These are phyloP conservation scores for Fusarium sp. DNA, from an alignment of 2,329 filamentous ascomycete genomes.

Conservation along the genomic window DNA sequence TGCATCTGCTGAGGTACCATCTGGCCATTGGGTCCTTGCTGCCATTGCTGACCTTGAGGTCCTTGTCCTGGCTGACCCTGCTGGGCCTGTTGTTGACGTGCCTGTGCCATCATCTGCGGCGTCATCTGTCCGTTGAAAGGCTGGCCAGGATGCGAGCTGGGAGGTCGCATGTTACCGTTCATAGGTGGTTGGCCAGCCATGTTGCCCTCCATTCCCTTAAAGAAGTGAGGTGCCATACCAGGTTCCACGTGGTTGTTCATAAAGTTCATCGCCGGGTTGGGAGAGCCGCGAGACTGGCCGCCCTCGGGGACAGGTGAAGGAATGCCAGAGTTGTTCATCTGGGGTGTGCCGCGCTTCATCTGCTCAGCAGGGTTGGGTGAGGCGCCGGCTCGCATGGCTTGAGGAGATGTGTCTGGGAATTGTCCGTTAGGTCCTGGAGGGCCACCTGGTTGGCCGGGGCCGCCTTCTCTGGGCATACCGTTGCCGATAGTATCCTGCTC, in stretches of 20 bases:
- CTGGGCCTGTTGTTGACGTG: slow-evolving; percentile 48
- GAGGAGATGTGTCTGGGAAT: slow-evolving; percentile 78
- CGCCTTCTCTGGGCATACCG: slow-evolving; percentile 61
- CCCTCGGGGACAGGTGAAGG: slow-evolving; percentile 80
- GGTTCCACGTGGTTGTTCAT: slow-evolving; percentile 73
- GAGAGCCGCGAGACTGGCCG: slow-evolving; percentile 73
- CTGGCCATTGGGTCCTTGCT: slow-evolving; percentile 56
- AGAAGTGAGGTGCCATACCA: slow-evolving; percentile 69
- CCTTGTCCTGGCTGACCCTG: slow-evolving; percentile 51
- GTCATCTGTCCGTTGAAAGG: slow-evolving; percentile 70
- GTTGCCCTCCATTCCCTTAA: slow-evolving; percentile 67
- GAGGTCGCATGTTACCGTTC: slow-evolving; percentile 74
- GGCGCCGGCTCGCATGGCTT: slow-evolving; percentile 74
- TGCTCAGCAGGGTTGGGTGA: slow-evolving; percentile 83
- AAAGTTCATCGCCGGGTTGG: slow-evolving; percentile 71
- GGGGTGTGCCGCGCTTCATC: slow-evolving; percentile 82
- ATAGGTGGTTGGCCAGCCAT: slow-evolving; percentile 59
- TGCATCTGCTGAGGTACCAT: slow-evolving; percentile 56
- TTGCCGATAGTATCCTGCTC: slow-evolving; percentile 75
- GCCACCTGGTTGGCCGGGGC: slow-evolving; percentile 65
- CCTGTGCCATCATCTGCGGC: slow-evolving; percentile 68
- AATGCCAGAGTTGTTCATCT: slow-evolving; percentile 76
- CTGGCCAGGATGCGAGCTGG: slow-evolving; percentile 73
- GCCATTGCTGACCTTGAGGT: slow-evolving; percentile 53
- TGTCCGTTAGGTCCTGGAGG: slow-evolving; percentile 69